Evolutionary conservation across 2,329 filamentous ascomycete genomes (phyloP).

Genomic region (Trichoderma sp.): DNA sequence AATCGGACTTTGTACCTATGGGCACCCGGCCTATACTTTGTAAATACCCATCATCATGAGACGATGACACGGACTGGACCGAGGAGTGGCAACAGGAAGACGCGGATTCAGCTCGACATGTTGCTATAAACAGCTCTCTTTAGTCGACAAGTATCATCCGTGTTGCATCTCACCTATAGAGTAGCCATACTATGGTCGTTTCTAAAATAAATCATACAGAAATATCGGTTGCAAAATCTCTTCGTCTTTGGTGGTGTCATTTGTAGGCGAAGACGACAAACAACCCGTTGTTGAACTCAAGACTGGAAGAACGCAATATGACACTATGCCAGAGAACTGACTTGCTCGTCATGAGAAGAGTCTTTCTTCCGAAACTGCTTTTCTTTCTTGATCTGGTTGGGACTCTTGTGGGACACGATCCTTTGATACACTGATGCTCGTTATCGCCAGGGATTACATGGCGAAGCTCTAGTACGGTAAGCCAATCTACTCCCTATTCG

Average conservation of each 20-base stretch:
- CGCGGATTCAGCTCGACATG: not conserved
- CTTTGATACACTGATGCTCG: not conserved
- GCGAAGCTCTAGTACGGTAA: not conserved
- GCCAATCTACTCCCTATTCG: not conserved
- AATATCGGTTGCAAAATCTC: not conserved
- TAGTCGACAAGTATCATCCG: not conserved
- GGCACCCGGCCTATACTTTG: rapidly evolving
- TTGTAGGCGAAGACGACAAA: too few relatives aligned
- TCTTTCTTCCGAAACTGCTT: not conserved
- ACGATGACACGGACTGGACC: not conserved
- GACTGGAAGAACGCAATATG: not conserved
- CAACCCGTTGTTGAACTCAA: not conserved
- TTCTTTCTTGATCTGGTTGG: not conserved
- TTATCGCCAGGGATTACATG: not conserved
- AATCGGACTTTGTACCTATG: not conserved
- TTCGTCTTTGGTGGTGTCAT: not conserved
- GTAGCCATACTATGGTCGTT: not conserved
- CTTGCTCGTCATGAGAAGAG: not conserved
- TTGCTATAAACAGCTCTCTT: not conserved
- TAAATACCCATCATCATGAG: not conserved
- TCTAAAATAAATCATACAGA: not conserved
- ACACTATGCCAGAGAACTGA: not conserved
- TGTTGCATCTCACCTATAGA: not conserved
- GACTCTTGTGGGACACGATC: rapidly evolving
- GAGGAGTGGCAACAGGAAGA: not conserved